phyloP scores from a whole-genome alignment of 805 yeast species.

The Jamesozyma rosinii region DNA sequence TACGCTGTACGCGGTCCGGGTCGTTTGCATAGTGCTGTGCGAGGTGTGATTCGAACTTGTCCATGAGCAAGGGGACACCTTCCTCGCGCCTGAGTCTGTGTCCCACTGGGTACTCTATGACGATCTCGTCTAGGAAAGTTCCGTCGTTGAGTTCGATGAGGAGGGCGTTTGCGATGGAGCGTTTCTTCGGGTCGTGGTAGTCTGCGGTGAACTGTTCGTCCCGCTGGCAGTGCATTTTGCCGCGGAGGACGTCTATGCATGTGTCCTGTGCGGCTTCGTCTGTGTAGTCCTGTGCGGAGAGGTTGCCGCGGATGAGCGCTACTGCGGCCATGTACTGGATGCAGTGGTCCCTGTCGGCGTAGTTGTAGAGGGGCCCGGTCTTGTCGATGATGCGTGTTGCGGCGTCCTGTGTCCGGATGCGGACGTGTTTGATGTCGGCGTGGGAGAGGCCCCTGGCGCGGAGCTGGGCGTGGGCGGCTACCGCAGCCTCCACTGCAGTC shows the following conservation, averaged over 20 bases:
- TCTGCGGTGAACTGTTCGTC: conserved; percentile 41
- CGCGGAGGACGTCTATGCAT: conserved; percentile 43
- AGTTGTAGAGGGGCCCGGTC: conserved; percentile 50
- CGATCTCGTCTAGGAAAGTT: conserved; percentile 41
- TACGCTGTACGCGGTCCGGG: conserved; percentile 30
- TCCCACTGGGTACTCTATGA: conserved; percentile 49
- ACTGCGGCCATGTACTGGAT: conserved; percentile 56
- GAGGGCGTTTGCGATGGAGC: conserved; percentile 49
- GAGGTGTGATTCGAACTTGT: conserved; percentile 45
- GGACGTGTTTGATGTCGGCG: conserved; percentile 41
- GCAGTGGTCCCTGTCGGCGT: conserved; percentile 59
- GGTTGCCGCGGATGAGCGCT: conserved; percentile 45
- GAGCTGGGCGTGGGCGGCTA: conserved; percentile 35
- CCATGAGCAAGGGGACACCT: conserved; percentile 45
- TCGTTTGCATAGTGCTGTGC: conserved; percentile 35
- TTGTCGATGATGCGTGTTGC: conserved; percentile 53
- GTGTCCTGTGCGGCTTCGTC: conserved; percentile 44
- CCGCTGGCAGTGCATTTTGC: conserved; percentile 46
- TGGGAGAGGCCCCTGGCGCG: conserved; percentile 34
- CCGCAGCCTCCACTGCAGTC: conserved; percentile 53
- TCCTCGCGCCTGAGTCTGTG: conserved; percentile 51
- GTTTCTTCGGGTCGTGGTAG: conserved; percentile 48
- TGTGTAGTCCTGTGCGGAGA: conserved; percentile 50
- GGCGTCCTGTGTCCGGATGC: conserved; percentile 52
- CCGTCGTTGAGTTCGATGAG: conserved; percentile 46